Percentiles rank a stretch among this genome's conserved stretches.
phyloP scores from a whole-genome alignment of 495 filamentous ascomycete genomes.

The Stereocaulon alpinum region DNA sequence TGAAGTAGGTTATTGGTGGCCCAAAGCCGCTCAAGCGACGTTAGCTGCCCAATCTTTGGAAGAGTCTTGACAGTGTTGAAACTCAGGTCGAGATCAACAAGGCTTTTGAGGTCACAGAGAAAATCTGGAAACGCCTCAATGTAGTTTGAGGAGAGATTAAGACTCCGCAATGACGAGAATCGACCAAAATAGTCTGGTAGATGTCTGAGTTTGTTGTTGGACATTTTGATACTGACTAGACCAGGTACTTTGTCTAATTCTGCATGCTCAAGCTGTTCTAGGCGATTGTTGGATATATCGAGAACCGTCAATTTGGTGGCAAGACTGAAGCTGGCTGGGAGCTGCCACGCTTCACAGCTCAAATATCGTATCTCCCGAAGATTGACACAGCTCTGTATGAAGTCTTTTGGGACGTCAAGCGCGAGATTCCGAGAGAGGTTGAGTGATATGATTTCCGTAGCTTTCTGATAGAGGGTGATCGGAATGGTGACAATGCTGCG shows the following conservation, averaged over 20 bases:
- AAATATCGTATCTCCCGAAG: slow-evolving; percentile 91
- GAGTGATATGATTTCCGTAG: slow-evolving; percentile 84
- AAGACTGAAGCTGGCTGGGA: slow-evolving; percentile 76
- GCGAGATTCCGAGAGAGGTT: slow-evolving; percentile 88
- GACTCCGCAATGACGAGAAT: slow-evolving; percentile 63
- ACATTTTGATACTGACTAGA: slow-evolving; percentile 82
- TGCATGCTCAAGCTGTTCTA: slow-evolving; percentile 78
- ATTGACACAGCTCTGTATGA: slow-evolving; percentile 85
- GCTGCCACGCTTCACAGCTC: slow-evolving; percentile 76
- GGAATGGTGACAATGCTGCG: slow-evolving; percentile 91
- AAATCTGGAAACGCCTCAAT: slow-evolving; percentile 76
- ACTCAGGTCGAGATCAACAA: slow-evolving; percentile 92
- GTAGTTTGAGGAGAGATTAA: slow-evolving; percentile 89
- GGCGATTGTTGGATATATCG: slow-evolving; percentile 86
- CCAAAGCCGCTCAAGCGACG: slow-evolving; percentile 74
- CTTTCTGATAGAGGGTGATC: slow-evolving; percentile 83
- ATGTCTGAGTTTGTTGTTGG: slow-evolving; percentile 74
- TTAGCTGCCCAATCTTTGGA: slow-evolving; percentile 69
- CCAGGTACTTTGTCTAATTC: slow-evolving; percentile 58
- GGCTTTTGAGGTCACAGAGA: slow-evolving; percentile 65
- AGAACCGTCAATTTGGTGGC: slow-evolving; percentile 76
- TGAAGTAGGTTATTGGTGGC: slow-evolving; percentile 88
- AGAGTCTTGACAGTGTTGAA: slow-evolving; percentile 81
- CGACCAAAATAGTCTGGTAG: slow-evolving; percentile 72
- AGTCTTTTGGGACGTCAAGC: slow-evolving; percentile 88